These are phyloP conservation scores for Ailanthus altissimus DNA, from an alignment of 345 rosid species.

Conservation along the genomic window DNA sequence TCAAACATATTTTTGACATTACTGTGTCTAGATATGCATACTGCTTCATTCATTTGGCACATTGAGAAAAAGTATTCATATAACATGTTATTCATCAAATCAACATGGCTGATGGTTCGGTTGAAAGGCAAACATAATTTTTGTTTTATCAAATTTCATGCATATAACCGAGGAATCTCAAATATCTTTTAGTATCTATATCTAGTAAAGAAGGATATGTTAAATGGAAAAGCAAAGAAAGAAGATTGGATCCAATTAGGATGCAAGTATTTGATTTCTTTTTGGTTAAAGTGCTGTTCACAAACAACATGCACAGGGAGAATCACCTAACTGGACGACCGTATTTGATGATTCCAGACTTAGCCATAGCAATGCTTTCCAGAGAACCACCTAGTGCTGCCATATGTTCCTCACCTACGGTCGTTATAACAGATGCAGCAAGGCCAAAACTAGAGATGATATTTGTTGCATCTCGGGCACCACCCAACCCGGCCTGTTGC, in stretches of 20 bases:
- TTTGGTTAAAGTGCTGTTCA: neutral
- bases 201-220: neutral
- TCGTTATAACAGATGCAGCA: conserved; percentile 73
- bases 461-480: conserved; percentile 92
- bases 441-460: conserved; percentile 59
- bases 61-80: neutral
- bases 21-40: neutral
- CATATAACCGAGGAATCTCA: neutral
- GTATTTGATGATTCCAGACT: conserved; percentile 79
- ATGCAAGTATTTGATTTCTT: neutral
- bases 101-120: neutral
- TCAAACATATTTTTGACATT: neutral
- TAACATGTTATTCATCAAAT: neutral
- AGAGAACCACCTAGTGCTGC: conserved; percentile 88
- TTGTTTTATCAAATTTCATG: neutral
- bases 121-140: neutral
- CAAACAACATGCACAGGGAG: conserved; percentile 10
- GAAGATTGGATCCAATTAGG: neutral
- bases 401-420: conserved; percentile 79
- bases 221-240: neutral
- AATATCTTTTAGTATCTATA: neutral
- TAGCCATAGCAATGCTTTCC: conserved; percentile 82
- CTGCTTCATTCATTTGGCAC: neutral
- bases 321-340: conserved; percentile 84
- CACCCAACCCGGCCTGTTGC: conserved; percentile 82